These are phyloP conservation scores for Malassezia nana DNA, from an alignment of 1,284 basidiomycete species.

Conservation along the genomic window DNA sequence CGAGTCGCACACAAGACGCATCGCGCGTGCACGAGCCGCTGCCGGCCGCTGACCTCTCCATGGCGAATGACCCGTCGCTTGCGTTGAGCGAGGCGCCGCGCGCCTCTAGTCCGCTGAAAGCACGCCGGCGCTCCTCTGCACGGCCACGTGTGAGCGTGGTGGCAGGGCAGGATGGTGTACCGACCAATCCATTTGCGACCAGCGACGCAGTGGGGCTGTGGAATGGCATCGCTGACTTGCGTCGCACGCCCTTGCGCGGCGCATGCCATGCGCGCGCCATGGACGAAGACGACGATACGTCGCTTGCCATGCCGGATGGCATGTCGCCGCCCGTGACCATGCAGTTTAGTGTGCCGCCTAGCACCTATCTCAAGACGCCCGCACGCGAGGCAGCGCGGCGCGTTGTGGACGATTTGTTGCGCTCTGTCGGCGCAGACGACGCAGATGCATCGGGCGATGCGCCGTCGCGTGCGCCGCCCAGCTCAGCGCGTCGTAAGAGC, in stretches of 20 bases:
- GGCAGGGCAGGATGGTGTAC: background rate
- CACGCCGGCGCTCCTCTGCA: slow-evolving; percentile 11
- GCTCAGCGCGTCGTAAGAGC: slow-evolving; percentile 13
- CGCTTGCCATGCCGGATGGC: slow-evolving; percentile 52
- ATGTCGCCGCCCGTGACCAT: slow-evolving; percentile 80
- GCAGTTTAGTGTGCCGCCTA: slow-evolving; percentile 66
- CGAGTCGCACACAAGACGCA: slow-evolving; percentile 49
- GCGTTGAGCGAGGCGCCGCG: slow-evolving; percentile 5
- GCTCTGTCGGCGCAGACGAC: slow-evolving; percentile 28
- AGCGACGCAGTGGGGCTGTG: slow-evolving; percentile 51
- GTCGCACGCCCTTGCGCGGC: slow-evolving; percentile 54
- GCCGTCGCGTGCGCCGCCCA: background rate
- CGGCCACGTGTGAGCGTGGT: slow-evolving; percentile 15
- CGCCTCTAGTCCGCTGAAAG: slow-evolving; percentile 15
- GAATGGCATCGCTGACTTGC: slow-evolving; percentile 66
- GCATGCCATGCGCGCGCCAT: background rate
- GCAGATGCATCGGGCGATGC: background rate
- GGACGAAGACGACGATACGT: slow-evolving; percentile 34
- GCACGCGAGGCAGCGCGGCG: slow-evolving; percentile 43
- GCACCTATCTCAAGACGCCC: slow-evolving; percentile 57
- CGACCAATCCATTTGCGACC: slow-evolving; percentile 31
- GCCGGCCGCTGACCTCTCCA: slow-evolving; percentile 5
- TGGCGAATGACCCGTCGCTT: slow-evolving; percentile 17
- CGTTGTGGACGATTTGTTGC: slow-evolving; percentile 43
- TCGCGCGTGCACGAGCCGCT: slow-evolving; percentile 9